Evolutionary conservation across 371 early-diverging fungal genomes (phyloP), one percentile per base, ranked within the genome.

Genomic region (Syncephalastrum monosporum): DNA sequence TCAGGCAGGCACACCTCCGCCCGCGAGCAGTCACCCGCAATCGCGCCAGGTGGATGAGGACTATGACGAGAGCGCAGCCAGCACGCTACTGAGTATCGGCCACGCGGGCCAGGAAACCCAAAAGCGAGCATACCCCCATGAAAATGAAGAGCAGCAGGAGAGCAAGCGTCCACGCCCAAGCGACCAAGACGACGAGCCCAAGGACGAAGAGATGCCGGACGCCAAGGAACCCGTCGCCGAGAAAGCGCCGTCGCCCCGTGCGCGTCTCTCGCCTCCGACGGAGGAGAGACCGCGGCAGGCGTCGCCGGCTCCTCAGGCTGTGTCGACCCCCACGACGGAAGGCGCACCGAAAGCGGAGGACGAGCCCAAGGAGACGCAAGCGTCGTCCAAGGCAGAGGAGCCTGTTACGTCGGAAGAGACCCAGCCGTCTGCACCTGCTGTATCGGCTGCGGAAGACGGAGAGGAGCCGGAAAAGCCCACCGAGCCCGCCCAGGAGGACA

Each of bases 21-120:
- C 17, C 54, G 23, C 23, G 33, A n/a, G 15, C n/a, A 16, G 52
- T 33, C 52, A 38, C 13, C 33, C 16, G 8, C 14, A 25, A 5
- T 15, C 52, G 8, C 33, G 57, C 15, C 45, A 56, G 0, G 44
- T 53, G 17, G 65, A 65, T 33, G 65, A 60, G 27, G 65, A 65
- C 50, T 57, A 65, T 23, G 65, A 65, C 48, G 60, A 56, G 29
- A 60, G 54, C 41, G 65, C 65, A 29, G 65, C 65, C 13, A 60
- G 53, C 38, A 47, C 57, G n/a, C 38, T 65, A 27, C 54, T 65
- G 42, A 65, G 65, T 43, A 65, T 65, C 46, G 60, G 65, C 12
- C 55, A 58, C 25, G 41, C 19, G 15, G 43, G 46, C 2, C 50
- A 52, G 8, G 55, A 60, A 15, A 54, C 53, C 21, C 53, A 48